Evolutionary conservation across 768 basidiomycete genomes (phyloP), one percentile per base, ranked within the genome.

Genomic region (Lactarius quietus): DNA sequence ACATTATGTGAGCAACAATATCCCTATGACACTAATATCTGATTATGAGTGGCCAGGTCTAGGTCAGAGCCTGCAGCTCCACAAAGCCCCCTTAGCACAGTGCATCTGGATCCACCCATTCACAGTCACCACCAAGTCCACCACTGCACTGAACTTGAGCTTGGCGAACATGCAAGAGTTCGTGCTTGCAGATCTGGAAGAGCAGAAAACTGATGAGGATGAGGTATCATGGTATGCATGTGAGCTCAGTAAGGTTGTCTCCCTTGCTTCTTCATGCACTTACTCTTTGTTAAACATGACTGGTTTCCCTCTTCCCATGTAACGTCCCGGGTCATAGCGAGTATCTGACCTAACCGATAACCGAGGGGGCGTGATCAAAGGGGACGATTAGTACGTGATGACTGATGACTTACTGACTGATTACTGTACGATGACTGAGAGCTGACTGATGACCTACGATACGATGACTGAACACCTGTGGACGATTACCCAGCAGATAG

Each of bases 221-320:
- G 85, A 83, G 52, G 80, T 78, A 3, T 84, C 84, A 31, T 89
- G 85, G 78, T 86, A 87, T 71, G 70, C 78, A 1, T 78, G 76
- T 55, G 83, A 88, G 72, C 78, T 89, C 65, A 80, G 82, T 54
- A 78, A 84, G 58, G 76, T 84, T 52, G 69, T 88, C 53, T 81
- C 83, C 3, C 70, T 87, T 9, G 67, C 73, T 14, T 74, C 73
- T 39, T 74, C 76, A 14, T 62, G 63, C 51, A 65, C 66, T 28
- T 67, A 72, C 1, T 53, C 65, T 28, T 67, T 72, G 0, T 53
- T 69, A n/a, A n/a, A n/a, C n/a, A n/a, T n/a, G n/a, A n/a, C n/a
- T n/a, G n/a, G n/a, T n/a, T n/a, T n/a, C n/a, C n/a, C n/a, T n/a
- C n/a, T n/a, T n/a, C n/a, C n/a, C n/a, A n/a, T n/a, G n/a, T n/a